Percentiles rank a stretch among this genome's conserved stretches.
These are phyloP conservation scores for Dipteronia sinensis DNA, from an alignment of 345 rosid genomes.

Conservation along the genomic window DNA sequence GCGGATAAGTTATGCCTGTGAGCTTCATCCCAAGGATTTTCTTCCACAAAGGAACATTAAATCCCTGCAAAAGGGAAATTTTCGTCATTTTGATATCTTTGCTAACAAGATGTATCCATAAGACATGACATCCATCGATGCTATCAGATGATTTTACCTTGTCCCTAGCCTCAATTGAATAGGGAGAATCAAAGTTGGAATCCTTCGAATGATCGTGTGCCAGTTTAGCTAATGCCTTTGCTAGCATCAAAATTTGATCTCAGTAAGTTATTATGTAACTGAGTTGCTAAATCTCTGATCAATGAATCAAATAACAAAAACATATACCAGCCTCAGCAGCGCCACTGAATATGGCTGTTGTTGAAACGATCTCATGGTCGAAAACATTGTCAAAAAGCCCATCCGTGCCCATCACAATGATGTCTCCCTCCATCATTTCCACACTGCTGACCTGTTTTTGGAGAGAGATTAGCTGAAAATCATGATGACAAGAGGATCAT, in stretches of 20 bases:
- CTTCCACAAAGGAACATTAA: constrained; percentile 87
- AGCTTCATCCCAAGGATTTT: constrained; percentile 76
- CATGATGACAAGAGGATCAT: background rate
- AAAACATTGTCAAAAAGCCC: constrained; percentile 91
- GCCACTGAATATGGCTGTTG: constrained; percentile 38
- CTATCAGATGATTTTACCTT: constrained; percentile 42
- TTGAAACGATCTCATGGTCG: constrained; percentile 72
- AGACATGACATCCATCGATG: background rate
- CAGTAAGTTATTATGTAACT: constrained; percentile 12
- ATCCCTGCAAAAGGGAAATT: constrained; percentile 49
- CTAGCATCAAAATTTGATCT: constrained; percentile 44
- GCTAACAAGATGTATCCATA: background rate
- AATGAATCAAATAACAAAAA: constrained; percentile 11
- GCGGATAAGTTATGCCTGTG: constrained; percentile 43
- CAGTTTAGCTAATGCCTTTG: constrained; percentile 78
- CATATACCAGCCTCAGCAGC: constrained; percentile 65
- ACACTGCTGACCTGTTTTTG: constrained; percentile 60
- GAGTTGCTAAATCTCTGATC: constrained; percentile 7
- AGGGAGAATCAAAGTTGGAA: constrained; percentile 77
- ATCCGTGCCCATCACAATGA: constrained; percentile 81
- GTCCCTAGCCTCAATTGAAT: constrained; percentile 74
- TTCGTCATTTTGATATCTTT: background rate
- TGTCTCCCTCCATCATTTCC: constrained; percentile 65
- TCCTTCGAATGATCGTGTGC: constrained; percentile 70
- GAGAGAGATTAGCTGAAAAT: constrained; percentile 16